phyloP scores from a whole-genome alignment of 495 filamentous ascomycete species.

The Xylaria telfairii region DNA sequence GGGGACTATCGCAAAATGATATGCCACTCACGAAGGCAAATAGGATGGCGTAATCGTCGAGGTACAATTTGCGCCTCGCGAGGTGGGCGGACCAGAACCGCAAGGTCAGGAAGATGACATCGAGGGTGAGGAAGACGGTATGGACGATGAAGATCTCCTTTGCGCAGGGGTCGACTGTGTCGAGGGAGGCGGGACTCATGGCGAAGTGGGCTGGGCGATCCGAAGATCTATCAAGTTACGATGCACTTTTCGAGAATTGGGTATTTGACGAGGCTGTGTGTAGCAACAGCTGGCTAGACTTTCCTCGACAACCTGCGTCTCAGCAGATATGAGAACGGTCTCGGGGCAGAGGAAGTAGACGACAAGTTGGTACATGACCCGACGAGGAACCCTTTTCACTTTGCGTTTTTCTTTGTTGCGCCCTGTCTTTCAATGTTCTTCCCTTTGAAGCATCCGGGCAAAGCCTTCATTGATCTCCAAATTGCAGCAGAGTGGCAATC shows the following conservation, averaged over 20 bases:
- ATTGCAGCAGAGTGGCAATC: background rate
- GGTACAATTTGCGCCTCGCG: conserved; percentile 3
- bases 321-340: background rate
- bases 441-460: background rate
- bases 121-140: background rate
- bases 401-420: conserved; percentile 6
- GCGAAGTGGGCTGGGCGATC: background rate
- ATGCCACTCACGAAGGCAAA: conserved; percentile 16
- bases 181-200: background rate
- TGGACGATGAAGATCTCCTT: background rate
- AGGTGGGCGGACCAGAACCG: conserved; percentile 17
- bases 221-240: background rate
- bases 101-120: background rate
- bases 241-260: background rate
- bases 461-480: conserved; percentile 11
- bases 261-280: background rate
- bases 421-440: conserved; percentile 16
- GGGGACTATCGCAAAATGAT: background rate
- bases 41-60: conserved; percentile 1
- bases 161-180: conserved; percentile 4
- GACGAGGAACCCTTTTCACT: conserved; percentile 6
- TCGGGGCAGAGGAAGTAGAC: background rate
- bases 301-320: conserved; percentile 2
- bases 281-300: background rate
- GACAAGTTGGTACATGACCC: background rate